These are phyloP conservation scores for Jatropha curcas DNA, from an alignment of 345 rosid species.

Conservation along the genomic window DNA sequence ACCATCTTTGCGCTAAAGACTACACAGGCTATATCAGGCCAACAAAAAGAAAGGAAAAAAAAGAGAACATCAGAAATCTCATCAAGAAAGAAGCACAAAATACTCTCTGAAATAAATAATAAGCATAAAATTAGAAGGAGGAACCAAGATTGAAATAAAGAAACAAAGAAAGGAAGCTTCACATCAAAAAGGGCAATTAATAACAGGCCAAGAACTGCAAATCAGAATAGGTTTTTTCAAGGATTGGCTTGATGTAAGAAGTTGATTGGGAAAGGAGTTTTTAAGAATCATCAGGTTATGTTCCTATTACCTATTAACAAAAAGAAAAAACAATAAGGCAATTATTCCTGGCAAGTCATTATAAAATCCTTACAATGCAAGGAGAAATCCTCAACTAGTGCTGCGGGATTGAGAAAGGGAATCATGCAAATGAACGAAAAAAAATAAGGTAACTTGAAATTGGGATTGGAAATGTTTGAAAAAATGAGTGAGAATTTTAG, in stretches of 20 bases:
- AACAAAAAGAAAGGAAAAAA: constrained; percentile 46
- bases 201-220: constrained; percentile 13
- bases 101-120: constrained; percentile 54
- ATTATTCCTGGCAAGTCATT: no score
- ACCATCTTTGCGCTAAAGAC: constrained; percentile 59
- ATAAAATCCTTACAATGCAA: no score
- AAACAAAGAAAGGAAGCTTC: constrained; percentile 47
- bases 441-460: no score
- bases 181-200: constrained; percentile 7
- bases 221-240: not conserved
- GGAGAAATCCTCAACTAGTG: no score
- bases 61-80: constrained; percentile 19
- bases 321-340: no score
- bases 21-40: constrained; percentile 64
- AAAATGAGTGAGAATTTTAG: no score
- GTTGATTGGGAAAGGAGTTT: constrained; percentile 54
- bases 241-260: constrained; percentile 23
- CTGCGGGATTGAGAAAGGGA: no score
- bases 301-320: no score
- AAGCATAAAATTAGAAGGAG: constrained; percentile 69
- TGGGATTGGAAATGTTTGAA: no score
- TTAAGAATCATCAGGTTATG: constrained; percentile 38
- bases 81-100: constrained; percentile 26
- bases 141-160: constrained; percentile 60
- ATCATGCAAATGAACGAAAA: no score